Evolutionary conservation across 2,329 filamentous ascomycete genomes (phyloP).

Genomic region (Teratosphaeria gauchensis): DNA sequence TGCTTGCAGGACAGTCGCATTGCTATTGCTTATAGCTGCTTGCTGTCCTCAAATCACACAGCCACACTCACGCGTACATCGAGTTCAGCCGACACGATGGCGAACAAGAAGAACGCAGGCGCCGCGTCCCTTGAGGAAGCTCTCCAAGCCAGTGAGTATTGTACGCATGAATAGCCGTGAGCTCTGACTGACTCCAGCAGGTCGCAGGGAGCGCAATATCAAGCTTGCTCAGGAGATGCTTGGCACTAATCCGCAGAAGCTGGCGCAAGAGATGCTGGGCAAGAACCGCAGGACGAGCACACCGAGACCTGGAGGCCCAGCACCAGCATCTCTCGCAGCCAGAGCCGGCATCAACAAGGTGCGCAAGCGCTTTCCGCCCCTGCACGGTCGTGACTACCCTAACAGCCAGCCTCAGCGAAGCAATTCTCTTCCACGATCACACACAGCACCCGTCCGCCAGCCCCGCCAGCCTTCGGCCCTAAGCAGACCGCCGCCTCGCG

Average conservation of each 20-base stretch:
- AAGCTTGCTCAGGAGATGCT: constrained; percentile 60
- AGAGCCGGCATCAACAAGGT: constrained; percentile 67
- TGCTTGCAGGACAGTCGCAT: neutral
- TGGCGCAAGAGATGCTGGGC: constrained; percentile 65
- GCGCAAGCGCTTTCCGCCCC: constrained; percentile 12
- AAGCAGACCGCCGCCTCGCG: constrained; percentile 7
- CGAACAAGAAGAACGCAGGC: constrained; percentile 17
- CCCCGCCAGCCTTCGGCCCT: constrained; percentile 9
- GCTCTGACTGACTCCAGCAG: constrained; percentile 1
- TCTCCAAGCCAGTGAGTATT: constrained; percentile 27
- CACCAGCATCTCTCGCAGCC: constrained; percentile 51
- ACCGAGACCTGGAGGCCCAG: constrained; percentile 36
- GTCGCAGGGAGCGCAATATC: constrained; percentile 12
- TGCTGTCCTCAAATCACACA: neutral
- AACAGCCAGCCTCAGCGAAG: constrained; percentile 12
- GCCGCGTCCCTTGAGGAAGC: constrained; percentile 16
- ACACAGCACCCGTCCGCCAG: constrained; percentile 12
- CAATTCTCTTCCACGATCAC: constrained; percentile 18
- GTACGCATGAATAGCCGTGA: too few relatives aligned
- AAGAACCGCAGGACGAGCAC: constrained; percentile 49
- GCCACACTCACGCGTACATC: neutral
- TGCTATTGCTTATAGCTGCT: too few relatives aligned
- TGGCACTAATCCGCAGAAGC: constrained; percentile 33
- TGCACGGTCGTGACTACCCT: neutral
- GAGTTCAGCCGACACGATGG: neutral